Base-by-base conservation (phyloP, 192 early-diverging fungal species). In the Glomus cerebriforme region DNA sequence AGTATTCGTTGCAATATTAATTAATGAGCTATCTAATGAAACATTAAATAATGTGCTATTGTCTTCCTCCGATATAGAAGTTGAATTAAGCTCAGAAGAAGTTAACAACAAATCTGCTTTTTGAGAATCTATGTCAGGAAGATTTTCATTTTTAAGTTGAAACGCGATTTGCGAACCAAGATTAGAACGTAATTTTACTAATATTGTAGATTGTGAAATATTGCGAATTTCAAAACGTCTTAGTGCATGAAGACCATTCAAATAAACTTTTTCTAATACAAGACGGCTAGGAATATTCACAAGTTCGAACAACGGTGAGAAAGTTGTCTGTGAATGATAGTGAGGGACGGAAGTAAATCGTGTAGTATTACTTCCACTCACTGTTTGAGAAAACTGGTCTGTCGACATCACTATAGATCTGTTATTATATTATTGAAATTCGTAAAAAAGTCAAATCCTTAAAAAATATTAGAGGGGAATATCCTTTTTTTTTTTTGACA, bases 141-240 rank as follows among this genome's bases (percentile, higher is more conserved):
- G 81, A 79, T 96, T 96, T 77, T 96, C 95, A 85, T 96, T 96
- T 27, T 88, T 84, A 10, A 93, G 88, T 79, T 96, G 95, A 84
- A 96, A 96, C 13, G 92, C 90, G 35, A 96, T 91, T 77, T 96
- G 95, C 22, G 80, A 77, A 5, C 92, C 88, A 26, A 95, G 85
- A 82, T 93, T 96, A 10, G 93, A 93, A 64, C 93, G 86, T 83
- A 96, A 85, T 79, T 95, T 92, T 43, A 96, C 90, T 15, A 88
- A 75, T 29, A 96, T 83, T 60, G 79, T 82, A 26, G 82, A 79
- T 31, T 82, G 79, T 27, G 90, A 90, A 19, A 88, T 80, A 83
- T 96, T 96, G 37, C 90, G 86, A 68, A 96, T 85, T 79, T 90
- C 85, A 70, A 96, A 85, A 29, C 90, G 88, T 8, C 88, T 85